These are phyloP conservation scores for Dissophora globulifera DNA, from an alignment of 192 early-diverging fungal species.

Conservation along the genomic window DNA sequence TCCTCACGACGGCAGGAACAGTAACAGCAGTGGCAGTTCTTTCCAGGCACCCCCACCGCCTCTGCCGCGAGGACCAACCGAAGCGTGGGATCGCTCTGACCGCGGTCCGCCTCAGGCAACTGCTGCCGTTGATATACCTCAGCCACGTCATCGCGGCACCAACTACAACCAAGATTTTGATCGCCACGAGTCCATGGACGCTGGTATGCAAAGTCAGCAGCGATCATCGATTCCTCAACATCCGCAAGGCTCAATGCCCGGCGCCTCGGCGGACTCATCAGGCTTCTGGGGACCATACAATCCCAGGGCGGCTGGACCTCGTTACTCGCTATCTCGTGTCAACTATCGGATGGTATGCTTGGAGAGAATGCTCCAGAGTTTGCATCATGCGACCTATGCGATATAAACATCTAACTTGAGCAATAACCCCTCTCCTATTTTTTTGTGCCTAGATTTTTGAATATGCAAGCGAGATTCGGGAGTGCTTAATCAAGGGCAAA, in stretches of 20 bases:
- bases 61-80: slow-evolving; percentile 2
- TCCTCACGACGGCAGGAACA: no score
- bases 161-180: neutral
- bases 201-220: slow-evolving; percentile 3
- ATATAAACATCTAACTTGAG: neutral
- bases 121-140: slow-evolving; percentile 39
- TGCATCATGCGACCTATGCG: neutral
- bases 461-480: slow-evolving; percentile 48
- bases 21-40: neutral
- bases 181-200: slow-evolving; percentile 2
- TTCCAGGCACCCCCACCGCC: neutral
- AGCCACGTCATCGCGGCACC: slow-evolving; percentile 16
- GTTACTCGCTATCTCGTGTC: slow-evolving; percentile 15
- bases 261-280: neutral
- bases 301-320: slow-evolving; percentile 13
- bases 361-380: no score
- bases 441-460: slow-evolving; percentile 38
- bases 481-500: slow-evolving; percentile 48
- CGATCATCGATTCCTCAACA: neutral
- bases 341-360: slow-evolving; percentile 42
- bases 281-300: neutral
- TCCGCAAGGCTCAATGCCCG: neutral
- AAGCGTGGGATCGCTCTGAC: slow-evolving; percentile 17
- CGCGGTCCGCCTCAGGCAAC: slow-evolving; percentile 4
- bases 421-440: neutral